Evolutionary conservation across 1,284 basidiomycete species (phyloP), one percentile per base, ranked within the genome.

Genomic region (Tremellales sp.): DNA sequence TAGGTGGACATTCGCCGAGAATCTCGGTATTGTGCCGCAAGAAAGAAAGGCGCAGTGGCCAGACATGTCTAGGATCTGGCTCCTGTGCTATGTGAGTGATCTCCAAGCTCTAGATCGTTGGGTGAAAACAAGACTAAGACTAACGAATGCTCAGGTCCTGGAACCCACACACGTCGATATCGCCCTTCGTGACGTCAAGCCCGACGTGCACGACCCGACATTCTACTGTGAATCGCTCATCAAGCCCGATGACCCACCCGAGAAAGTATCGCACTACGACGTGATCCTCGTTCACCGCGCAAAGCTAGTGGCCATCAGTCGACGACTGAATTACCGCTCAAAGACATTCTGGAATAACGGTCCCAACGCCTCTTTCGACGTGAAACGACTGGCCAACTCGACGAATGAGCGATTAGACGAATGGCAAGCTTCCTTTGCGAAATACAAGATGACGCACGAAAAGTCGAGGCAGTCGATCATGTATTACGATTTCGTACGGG

Each of bases 51-150:
- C 67, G 2, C 56, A 53, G 17, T 45, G 47, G 21, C 49, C 57
- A 29, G 60, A 72, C 40, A 66, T 66, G 61, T 63, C 69, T 10
- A 51, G 69, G 8, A 52, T 70, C 10, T 72, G 67, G 67, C 60
- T 72, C 11, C 50, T 72, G 3, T 67, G 67, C 49, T 72, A 68
- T 53, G 60, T 65, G 46, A 53, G 62, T 58, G 13, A n/a, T n/a
- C n/a, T n/a, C n/a, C n/a, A n/a, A n/a, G n/a, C n/a, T n/a, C n/a
- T n/a, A n/a, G n/a, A 3, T n/a, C 29, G 15, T 31, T 15, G 29
- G 15, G 29, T 31, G 29, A 31, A 61, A 62, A 4, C 64, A 61
- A 3, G 64, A 68, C 42, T 48, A 60, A 4, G 46, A 12, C 58
- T 59, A 48, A 41, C 29, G 50, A 54, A 44, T 5, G 25, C 31